Evolutionary conservation across 73 alveolate genomes (phyloP), one percentile per base, ranked within the genome.

Genomic region (Symbiodinium pilosum): DNA sequence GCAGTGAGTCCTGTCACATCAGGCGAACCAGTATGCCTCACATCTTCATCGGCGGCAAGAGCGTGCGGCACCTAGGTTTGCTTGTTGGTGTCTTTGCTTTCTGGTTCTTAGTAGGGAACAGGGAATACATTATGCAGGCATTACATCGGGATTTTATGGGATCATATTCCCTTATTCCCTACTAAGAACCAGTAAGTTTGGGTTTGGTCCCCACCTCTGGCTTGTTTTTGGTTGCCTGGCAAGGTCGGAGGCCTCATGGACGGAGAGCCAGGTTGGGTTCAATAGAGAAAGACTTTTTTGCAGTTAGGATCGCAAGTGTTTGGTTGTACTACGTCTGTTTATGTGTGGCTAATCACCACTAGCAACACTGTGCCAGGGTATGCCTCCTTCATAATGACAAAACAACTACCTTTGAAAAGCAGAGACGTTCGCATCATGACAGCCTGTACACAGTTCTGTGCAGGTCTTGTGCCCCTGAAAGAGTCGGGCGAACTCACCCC

Each of bases 1-100:
- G 12, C 68, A 51, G 28, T 51, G 0, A 24, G 73, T 26, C 7
- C 39, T 64, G 81, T 32, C 6, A 5, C 81, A 38, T 28, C 39
- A 88, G 95, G 97, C 97, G 97, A 68, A 91, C 97, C 81, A 91
- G 97, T 88, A n/a, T 91, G 97, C 97, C 97, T 21, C 97, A 91
- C 39, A 38, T 91, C 54, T 91, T 91, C 97, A 91, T 91, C 40
- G 97, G 97, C 14, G 97, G 97, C 18, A 85, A 86, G 21, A 91
- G 97, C 41, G 97, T n/a, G 24, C 14, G 73, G 87, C 36, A 42
- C 51, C 40, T 21, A 16, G 39, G n/a, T n/a, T n/a, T 20, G 9
- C 20, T 52, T 12, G 28, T 20, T 20, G 69, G 69, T 52, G 69
- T 52, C 20, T 52, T 52, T 52, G 69, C 69, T 12, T 52, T 12